phyloP scores from a whole-genome alignment of 1,139 yeast species.

The Geotrichum cucujoidarum region DNA sequence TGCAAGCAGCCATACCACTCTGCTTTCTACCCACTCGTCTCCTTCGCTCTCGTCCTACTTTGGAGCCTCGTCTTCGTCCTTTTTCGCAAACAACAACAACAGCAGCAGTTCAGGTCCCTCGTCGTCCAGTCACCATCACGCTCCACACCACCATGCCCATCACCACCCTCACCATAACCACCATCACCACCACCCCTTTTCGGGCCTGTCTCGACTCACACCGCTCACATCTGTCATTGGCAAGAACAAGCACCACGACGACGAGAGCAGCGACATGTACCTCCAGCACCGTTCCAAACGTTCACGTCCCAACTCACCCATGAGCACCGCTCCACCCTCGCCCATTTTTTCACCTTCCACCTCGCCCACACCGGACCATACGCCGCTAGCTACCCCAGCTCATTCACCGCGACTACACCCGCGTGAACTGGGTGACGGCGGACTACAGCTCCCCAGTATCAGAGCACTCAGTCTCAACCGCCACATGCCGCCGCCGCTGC shows the following conservation, averaged over 20 bases:
- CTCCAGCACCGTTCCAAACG: conserved; percentile 49
- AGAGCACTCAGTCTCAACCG: conserved; percentile 36
- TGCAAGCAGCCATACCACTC: conserved; percentile 3
- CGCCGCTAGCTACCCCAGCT: conserved; percentile 57
- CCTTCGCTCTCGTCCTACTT: conserved; percentile 65
- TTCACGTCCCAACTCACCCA: conserved; percentile 74
- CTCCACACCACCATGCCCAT: conserved; percentile 14
- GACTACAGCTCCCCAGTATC: conserved; percentile 39
- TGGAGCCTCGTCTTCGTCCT: conserved; percentile 21
- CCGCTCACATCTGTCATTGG: conserved; percentile 42
- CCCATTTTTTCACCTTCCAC: conserved; percentile 40
- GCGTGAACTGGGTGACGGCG: conserved; percentile 29
- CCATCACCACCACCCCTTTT: conserved; percentile 37
- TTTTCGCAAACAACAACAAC: conserved; percentile 1
- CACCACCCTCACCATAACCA: conserved; percentile 31
- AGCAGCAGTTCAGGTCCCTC: conserved; percentile 20
- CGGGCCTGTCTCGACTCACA: conserved; percentile 53
- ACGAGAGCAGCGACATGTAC: conserved; percentile 41
- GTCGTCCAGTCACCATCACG: conserved; percentile 18
- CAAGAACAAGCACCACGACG: conserved; percentile 28
- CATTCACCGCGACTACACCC: conserved; percentile 50
- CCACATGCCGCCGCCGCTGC: conserved; percentile 36
- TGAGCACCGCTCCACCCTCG: conserved; percentile 59
- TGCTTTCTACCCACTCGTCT: conserved; percentile 50
- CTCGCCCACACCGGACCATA: conserved; percentile 50